Percentiles rank a stretch among this genome's conserved stretches.
These are phyloP conservation scores for Yarrowia porcina DNA, from an alignment of 805 yeast species.

Conservation along the genomic window DNA sequence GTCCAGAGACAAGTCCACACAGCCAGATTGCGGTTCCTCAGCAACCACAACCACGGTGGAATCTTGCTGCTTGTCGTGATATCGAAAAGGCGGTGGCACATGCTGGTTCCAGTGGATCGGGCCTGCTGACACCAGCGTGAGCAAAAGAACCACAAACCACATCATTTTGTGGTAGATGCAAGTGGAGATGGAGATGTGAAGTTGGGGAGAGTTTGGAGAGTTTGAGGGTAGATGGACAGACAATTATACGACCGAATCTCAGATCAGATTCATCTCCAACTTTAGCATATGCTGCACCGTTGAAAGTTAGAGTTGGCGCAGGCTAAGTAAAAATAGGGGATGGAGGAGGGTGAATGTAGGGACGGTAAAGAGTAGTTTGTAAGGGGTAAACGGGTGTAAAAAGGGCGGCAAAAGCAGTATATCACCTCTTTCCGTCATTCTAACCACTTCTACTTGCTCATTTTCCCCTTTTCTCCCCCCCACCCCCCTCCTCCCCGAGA, in stretches of 20 bases:
- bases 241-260: slow-evolving; percentile 8
- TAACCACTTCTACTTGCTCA: no score
- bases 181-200: neutral
- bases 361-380: no score
- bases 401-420: no score
- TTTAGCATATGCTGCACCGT: slow-evolving; percentile 16
- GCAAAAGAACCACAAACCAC: slow-evolving; percentile 1
- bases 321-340: slow-evolving; percentile 10
- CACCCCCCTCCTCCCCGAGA: no score
- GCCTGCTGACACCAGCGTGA: neutral
- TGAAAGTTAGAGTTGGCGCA: slow-evolving; percentile 13
- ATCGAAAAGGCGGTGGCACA: no score
- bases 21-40: neutral
- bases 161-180: neutral
- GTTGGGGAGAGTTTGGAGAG: neutral
- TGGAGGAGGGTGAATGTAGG: no score
- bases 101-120: neutral
- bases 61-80: no score
- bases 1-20: neutral
- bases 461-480: no score
- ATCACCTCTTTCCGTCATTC: neutral
- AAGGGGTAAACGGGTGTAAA: no score
- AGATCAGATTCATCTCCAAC: slow-evolving; percentile 20
- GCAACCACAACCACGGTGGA: no score
- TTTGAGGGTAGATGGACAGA: neutral